phyloP scores from a whole-genome alignment of 108 stramenopile genomes.

The Halocafeteria seosinensis region DNA sequence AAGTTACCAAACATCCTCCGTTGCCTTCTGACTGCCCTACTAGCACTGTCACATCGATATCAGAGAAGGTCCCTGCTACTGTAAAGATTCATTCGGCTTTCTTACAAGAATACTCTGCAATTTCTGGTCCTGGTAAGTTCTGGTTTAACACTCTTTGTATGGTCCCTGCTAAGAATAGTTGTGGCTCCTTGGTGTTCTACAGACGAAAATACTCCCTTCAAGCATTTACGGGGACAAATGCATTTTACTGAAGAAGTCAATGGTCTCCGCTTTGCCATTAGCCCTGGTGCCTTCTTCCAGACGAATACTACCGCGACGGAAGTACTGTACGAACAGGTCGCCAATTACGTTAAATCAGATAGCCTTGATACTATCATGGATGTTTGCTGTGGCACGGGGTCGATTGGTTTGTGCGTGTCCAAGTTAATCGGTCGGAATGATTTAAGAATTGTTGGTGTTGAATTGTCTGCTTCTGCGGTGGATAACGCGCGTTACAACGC shows the following conservation, averaged over 20 bases:
- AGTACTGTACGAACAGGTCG: conserved; percentile 53
- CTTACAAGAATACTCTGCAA: background rate
- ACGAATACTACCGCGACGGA: conserved; percentile 68
- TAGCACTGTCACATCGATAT: background rate
- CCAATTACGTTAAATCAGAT: conserved; percentile 37
- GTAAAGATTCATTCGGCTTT: background rate
- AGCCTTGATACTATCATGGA: conserved; percentile 51
- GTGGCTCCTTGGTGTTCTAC: too few species aligned
- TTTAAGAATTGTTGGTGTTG: conserved; percentile 72
- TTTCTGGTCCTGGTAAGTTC: background rate
- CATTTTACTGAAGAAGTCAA: conserved; percentile 48
- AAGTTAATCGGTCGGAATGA: too few species aligned
- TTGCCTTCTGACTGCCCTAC: too few species aligned
- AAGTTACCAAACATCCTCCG: too few species aligned
- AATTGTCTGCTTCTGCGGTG: conserved; percentile 62
- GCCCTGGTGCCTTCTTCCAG: conserved; percentile 80
- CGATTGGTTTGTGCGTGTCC: conserved; percentile 65
- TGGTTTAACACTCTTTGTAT: background rate
- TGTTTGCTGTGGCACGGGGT: conserved; percentile 84
- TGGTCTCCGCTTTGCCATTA: conserved; percentile 63
- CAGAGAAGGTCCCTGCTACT: background rate
- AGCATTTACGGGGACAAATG: conserved; percentile 52
- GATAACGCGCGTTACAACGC: conserved; percentile 60
- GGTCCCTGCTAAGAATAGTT: too few species aligned
- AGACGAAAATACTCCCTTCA: background rate